Evolutionary conservation across 768 basidiomycete species (phyloP), one percentile per base, ranked within the genome.

Genomic region (Boletus subparvulus): DNA sequence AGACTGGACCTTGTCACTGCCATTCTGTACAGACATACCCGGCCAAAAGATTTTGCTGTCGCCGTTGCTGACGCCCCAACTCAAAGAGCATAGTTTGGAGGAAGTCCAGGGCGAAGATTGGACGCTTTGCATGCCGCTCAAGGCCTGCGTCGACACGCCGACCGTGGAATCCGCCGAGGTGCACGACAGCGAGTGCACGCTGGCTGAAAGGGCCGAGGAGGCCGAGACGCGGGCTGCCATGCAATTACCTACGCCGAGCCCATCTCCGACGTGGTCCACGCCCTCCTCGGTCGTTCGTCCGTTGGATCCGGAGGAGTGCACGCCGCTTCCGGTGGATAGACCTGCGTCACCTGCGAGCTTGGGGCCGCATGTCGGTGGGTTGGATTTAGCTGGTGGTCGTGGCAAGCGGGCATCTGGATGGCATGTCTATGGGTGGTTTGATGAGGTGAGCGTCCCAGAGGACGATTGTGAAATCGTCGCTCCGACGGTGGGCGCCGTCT

Each of bases 321-420:
- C 10, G 5, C n/a, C 39, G 21, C 5, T 11, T 4, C 26, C 52
- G 4, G 54, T 7, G 41, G 54, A 57, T 19, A 56, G 63, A n/a
- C 62, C 61, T 26, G 41, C 40, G 8, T 59, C 69, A 30, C 61
- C 52, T 1, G 67, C 61, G 16, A 71, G 61, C 47, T 47, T 72
- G 26, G 63, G 69, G 2, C 70, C 69, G 10, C 60, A 69, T 26
- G 60, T 50, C 2, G 70, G 70, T 2, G 70, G 70, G n/a, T 49
- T 71, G 28, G 71, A 71, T 52, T 49, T 73, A 10, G 69, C 54
- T 3, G 61, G 69, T 19, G 70, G 70, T 3, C 49, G 65, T 33
- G 70, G 70, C 14, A 71, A 73, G 47, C 71, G 70, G 24, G 70
- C 65, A 4, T 71, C 70, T 26, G 70, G 70, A 26, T 73, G 71